phyloP scores from a whole-genome alignment of 2,329 filamentous ascomycete species.

The Berkeleyomyces basicola region DNA sequence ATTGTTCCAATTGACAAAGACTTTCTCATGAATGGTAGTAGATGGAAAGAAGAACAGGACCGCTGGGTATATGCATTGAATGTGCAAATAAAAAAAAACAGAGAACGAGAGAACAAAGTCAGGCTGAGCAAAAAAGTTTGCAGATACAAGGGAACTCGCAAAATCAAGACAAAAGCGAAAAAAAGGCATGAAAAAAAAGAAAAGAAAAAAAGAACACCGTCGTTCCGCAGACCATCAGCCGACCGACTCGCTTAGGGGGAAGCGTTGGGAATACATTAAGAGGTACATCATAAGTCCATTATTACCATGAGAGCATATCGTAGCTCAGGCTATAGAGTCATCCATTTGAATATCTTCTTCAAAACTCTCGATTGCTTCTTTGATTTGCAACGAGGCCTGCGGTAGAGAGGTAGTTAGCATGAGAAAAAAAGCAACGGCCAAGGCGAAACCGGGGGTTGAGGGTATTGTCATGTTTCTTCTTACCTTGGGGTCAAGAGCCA shows the following conservation, averaged over 20 bases:
- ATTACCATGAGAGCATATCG: neutral
- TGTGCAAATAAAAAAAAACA: neutral
- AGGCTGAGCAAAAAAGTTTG: neutral
- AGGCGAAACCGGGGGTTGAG: too few relatives aligned
- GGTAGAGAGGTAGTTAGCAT: neutral
- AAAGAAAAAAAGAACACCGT: neutral
- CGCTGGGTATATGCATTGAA: conserved; percentile 10
- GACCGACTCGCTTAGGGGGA: too few relatives aligned
- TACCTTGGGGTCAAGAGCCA: conserved; percentile 95
- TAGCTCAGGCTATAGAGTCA: conserved; percentile 25
- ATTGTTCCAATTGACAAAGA: neutral
- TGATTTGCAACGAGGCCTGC: conserved; percentile 83
- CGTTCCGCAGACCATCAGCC: too few relatives aligned
- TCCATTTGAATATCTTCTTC: conserved; percentile 63
- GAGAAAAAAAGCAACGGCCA: neutral
- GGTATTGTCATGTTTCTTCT: conserved; percentile 15
- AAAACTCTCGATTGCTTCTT: conserved; percentile 86
- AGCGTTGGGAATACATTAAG: neutral
- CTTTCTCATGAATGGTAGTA: neutral
- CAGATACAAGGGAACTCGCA: neutral
- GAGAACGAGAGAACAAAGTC: neutral
- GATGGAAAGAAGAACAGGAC: neutral
- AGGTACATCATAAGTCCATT: neutral
- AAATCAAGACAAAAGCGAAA: neutral
- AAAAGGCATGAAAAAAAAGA: neutral